Conservation (phyloP, 495 filamentous ascomycete genomes). For the Geopyxis carbonaria region DNA sequence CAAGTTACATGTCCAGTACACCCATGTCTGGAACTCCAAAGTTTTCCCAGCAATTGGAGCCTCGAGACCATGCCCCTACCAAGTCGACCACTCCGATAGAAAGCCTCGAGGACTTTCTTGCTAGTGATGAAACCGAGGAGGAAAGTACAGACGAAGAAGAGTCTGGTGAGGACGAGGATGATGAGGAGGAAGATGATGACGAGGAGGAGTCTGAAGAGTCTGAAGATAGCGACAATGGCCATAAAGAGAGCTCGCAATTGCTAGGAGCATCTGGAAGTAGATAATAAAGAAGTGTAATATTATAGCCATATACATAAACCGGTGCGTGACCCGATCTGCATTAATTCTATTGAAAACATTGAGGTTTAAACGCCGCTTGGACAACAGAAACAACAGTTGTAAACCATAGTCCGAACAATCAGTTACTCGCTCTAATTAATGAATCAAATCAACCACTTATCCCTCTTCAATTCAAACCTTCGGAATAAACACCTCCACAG, state of each 20-base stretch:
- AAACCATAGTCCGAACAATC: no score
- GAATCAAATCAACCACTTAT: no score
- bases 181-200: constrained; percentile 9
- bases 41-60: constrained; percentile 14
- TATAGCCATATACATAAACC: no score
- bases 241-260: constrained; percentile 20
- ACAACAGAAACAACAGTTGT: no score
- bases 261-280: constrained; percentile 1
- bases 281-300: constrained; percentile 1
- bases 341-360: no score
- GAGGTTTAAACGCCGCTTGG: no score
- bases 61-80: constrained; percentile 19
- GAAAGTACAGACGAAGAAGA: constrained; percentile 8
- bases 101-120: constrained; percentile 73
- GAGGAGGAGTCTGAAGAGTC: constrained; percentile 33
- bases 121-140: constrained; percentile 20
- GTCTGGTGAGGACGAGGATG: constrained; percentile 6
- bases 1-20: constrained; percentile 10
- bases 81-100: constrained; percentile 34
- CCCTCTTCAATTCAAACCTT: no score
- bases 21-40: constrained; percentile 27
- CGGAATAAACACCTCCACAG: no score
- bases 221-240: constrained; percentile 28
- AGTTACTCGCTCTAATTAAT: no score
- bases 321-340: no score